A percentile compares a stretch with the other conserved stretches of the same genome.
Evolutionary conservation across 31 red algal species (phyloP).

Genomic region (Porphyra umbilicalis): DNA sequence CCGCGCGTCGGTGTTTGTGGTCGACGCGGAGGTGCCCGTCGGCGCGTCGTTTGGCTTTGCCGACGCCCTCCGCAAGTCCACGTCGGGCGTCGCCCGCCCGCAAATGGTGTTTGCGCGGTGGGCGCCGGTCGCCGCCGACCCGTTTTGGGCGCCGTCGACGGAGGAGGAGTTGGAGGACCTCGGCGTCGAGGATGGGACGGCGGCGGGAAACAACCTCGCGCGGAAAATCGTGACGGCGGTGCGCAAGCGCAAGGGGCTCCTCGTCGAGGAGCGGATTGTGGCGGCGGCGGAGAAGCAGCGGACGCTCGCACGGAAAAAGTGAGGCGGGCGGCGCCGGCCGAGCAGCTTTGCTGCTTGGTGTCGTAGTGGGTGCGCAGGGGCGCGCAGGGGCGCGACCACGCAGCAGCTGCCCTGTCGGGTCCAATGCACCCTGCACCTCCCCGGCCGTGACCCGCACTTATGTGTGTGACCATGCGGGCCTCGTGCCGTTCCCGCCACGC

Average conservation of each 20-base stretch:
- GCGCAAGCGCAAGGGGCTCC: conserved; percentile 72
- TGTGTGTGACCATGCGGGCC: no score
- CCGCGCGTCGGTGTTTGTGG: conserved; percentile 51
- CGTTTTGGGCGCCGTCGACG: conserved; percentile 82
- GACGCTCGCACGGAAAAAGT: conserved; percentile 87
- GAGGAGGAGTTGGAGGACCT: conserved; percentile 79
- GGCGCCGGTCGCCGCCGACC: conserved; percentile 70
- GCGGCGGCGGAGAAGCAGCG: conserved; percentile 91
- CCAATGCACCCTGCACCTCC: no score
- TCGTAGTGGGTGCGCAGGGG: no score
- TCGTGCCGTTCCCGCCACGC: no score
- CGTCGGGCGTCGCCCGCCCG: conserved; percentile 66
- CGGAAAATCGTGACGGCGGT: conserved; percentile 57
- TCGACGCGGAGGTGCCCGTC: conserved; percentile 75
- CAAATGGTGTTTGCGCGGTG: conserved; percentile 84
- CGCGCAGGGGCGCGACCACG: no score
- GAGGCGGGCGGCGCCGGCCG: no score
- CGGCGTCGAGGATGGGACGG: conserved; percentile 61
- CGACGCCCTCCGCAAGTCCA: conserved; percentile 81
- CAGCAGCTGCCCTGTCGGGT: no score
- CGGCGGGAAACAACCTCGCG: conserved; percentile 76
- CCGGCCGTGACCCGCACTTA: no score
- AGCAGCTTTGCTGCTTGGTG: no score
- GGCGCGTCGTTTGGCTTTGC: conserved; percentile 81
- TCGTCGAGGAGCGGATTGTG: conserved; percentile 79